Percentiles rank a stretch among this genome's conserved stretches.
Evolutionary conservation across 2,329 filamentous ascomycete genomes (phyloP).

Genomic region (Hymenotorrendiella dingleyae): DNA sequence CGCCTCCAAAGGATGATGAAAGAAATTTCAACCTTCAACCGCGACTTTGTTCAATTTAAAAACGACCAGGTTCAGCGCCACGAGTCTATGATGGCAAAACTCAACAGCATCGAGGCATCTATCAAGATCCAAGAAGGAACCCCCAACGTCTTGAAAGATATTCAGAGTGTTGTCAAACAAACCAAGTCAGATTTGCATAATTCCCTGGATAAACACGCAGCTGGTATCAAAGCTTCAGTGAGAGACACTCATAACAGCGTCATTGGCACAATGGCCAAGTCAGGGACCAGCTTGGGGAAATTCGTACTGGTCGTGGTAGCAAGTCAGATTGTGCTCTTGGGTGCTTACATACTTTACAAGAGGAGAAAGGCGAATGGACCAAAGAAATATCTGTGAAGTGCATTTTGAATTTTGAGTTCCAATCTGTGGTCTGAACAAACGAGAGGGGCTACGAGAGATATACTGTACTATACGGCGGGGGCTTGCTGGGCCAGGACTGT

Average conservation of each 20-base stretch:
- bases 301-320: conserved; percentile 22
- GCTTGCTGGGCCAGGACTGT: no score
- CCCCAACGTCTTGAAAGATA: conserved; percentile 40
- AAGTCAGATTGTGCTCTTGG: conserved; percentile 23
- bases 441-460: no score
- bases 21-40: conserved; percentile 58
- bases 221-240: conserved; percentile 20
- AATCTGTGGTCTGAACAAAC: no score
- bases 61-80: conserved; percentile 38
- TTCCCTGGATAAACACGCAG: conserved; percentile 20
- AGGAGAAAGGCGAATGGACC: conserved; percentile 22
- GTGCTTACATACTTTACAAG: conserved; percentile 29
- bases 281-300: conserved; percentile 3
- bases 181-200: conserved; percentile 45
- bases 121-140: conserved; percentile 40
- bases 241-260: conserved; percentile 19
- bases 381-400: conserved; percentile 31
- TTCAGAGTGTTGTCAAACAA: conserved; percentile 54
- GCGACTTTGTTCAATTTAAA: conserved; percentile 46
- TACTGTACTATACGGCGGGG: no score
- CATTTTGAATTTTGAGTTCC: no score
- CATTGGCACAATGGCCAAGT: conserved; percentile 7
- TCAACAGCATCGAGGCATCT: conserved; percentile 15
- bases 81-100: conserved; percentile 11
- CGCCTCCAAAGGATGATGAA: conserved; percentile 70